A percentile compares a stretch with the other conserved stretches of the same genome.
phyloP scores from a whole-genome alignment of 306 rosid species.

The Citrullus colocynthis region DNA sequence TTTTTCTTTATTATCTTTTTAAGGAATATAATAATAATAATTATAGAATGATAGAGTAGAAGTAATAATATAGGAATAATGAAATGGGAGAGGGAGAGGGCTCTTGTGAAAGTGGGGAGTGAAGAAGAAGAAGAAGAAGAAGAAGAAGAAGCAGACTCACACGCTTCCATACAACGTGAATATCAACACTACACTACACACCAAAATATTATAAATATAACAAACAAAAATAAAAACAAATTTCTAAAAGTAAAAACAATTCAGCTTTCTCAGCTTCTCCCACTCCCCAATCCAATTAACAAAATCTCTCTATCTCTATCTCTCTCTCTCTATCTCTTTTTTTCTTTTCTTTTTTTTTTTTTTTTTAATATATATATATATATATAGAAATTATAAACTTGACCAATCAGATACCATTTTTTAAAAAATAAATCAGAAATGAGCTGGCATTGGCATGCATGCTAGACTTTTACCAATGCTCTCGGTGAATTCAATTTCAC shows the following conservation, averaged over 20 bases:
- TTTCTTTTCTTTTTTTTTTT: no score
- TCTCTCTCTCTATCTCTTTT: no score
- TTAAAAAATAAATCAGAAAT: not conserved
- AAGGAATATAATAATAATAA: not conserved
- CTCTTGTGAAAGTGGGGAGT: no score
- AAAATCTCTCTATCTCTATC: not conserved
- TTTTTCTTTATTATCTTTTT: not conserved
- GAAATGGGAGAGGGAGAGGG: not conserved
- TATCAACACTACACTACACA: not conserved
- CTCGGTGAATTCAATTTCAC: not conserved
- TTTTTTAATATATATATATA: no score
- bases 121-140: not conserved
- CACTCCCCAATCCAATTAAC: not conserved
- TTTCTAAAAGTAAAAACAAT: not conserved
- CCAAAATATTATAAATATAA: no score
- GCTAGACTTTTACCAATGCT: not conserved
- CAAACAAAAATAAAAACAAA: not conserved
- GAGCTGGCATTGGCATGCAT: constrained; percentile 3
- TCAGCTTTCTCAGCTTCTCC: not conserved
- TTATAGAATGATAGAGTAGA: not conserved
- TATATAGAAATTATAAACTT: not conserved
- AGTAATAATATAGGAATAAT: not conserved
- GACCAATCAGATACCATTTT: not conserved
- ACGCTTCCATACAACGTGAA: not conserved
- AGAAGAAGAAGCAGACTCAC: not conserved